Conservation (phyloP, 2,329 filamentous ascomycete species). For the Penicillium sp. region DNA sequence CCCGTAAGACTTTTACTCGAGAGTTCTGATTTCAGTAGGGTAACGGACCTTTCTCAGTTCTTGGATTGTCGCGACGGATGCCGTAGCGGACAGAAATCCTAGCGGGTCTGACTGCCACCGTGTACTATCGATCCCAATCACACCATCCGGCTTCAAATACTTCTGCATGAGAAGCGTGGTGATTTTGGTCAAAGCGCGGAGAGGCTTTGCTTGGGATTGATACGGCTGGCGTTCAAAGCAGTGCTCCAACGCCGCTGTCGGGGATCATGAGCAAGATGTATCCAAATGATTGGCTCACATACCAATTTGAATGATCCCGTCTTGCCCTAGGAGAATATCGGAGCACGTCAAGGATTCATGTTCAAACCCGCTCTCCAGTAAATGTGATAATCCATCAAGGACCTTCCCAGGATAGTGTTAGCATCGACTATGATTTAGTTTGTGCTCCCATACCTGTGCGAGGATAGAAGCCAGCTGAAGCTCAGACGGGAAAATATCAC, state of each 20-base stretch:
- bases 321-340: slow-evolving; percentile 23
- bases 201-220: slow-evolving; percentile 12
- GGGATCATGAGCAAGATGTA: slow-evolving; percentile 7
- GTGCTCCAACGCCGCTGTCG: slow-evolving; percentile 7
- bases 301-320: slow-evolving; percentile 24
- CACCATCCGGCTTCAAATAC: slow-evolving; percentile 29
- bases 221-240: slow-evolving; percentile 5
- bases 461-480: slow-evolving; percentile 12
- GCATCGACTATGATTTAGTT: slow-evolving; percentile 5
- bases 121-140: slow-evolving; percentile 27
- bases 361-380: slow-evolving; percentile 15
- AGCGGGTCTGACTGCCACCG: slow-evolving; percentile 8
- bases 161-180: slow-evolving; percentile 30
- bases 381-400: slow-evolving; percentile 18
- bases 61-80: slow-evolving; percentile 8
- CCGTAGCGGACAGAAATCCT: slow-evolving; percentile 8
- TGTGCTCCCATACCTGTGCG: slow-evolving; percentile 11
- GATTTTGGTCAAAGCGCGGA: slow-evolving; percentile 23
- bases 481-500: slow-evolving; percentile 10
- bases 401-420: slow-evolving; percentile 17
- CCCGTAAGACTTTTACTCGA: slow-evolving; percentile 5
- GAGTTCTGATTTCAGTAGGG: slow-evolving; percentile 4
- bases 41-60: slow-evolving; percentile 9
- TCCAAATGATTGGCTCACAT: slow-evolving; percentile 6
- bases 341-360: slow-evolving; percentile 24